Percentiles rank a stretch among this genome's conserved stretches.
phyloP scores from a whole-genome alignment of 768 basidiomycete genomes.

The Tylopilus subfusipes region DNA sequence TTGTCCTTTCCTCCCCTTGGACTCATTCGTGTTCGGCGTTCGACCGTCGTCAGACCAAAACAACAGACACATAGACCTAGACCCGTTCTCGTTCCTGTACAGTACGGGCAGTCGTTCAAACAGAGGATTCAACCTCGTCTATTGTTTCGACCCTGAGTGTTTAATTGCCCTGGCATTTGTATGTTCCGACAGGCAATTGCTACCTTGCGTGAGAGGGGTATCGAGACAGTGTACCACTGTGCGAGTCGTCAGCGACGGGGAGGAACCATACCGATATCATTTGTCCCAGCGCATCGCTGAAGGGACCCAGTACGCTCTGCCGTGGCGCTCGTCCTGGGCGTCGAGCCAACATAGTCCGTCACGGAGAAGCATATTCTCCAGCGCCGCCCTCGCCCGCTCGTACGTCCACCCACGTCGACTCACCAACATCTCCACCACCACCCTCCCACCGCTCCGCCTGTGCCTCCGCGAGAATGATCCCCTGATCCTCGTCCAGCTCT shows the following conservation, averaged over 20 bases:
- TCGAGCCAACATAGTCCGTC: conserved; percentile 97
- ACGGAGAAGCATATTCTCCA: conserved; percentile 86
- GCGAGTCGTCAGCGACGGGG: background rate
- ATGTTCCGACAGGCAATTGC: too few species aligned
- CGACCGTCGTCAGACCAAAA: too few species aligned
- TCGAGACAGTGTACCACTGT: too few species aligned
- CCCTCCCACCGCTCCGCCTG: conserved; percentile 62
- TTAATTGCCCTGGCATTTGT: too few species aligned
- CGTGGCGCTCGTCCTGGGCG: conserved; percentile 68
- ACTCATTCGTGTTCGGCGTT: too few species aligned
- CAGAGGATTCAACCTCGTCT: too few species aligned
- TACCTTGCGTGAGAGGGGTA: too few species aligned
- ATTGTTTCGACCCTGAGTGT: too few species aligned
- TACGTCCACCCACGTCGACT: conserved; percentile 68
- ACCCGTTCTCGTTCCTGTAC: too few species aligned
- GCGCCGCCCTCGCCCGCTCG: conserved; percentile 69
- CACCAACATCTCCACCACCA: conserved; percentile 63
- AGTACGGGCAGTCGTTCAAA: too few species aligned
- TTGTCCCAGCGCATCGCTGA: conserved; percentile 85
- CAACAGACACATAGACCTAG: too few species aligned
- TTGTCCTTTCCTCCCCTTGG: too few species aligned
- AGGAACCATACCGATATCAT: conserved; percentile 23
- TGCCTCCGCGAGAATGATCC: conserved; percentile 73
- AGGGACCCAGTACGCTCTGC: conserved; percentile 81
- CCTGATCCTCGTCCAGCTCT: conserved; percentile 88